A percentile compares a stretch with the other conserved stretches of the same genome.
phyloP scores from a whole-genome alignment of 805 yeast species.

The Priceomyces medius region DNA sequence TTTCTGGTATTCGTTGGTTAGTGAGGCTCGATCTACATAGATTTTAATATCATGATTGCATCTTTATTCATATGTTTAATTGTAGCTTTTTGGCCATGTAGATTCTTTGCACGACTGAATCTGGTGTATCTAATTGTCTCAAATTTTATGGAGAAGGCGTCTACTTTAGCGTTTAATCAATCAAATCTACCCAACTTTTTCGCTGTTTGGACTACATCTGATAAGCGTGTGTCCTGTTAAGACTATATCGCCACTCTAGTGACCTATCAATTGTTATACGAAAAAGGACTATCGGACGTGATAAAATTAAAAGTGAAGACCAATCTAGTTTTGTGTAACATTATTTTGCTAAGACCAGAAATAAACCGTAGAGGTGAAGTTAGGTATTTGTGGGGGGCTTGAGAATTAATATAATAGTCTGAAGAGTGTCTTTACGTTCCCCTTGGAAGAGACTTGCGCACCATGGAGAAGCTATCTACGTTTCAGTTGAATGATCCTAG shows the following conservation, averaged over 20 bases:
- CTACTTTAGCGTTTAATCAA: too few relatives aligned
- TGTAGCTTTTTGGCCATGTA: neutral
- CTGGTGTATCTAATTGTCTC: neutral
- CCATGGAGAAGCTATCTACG: conserved; percentile 39
- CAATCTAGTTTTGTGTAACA: neutral
- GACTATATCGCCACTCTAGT: too few relatives aligned
- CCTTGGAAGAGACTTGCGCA: neutral
- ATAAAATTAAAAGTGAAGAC: too few relatives aligned
- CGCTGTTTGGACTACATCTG: too few relatives aligned
- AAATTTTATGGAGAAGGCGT: too few relatives aligned
- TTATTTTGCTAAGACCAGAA: neutral
- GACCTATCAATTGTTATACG: too few relatives aligned
- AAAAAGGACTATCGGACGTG: too few relatives aligned
- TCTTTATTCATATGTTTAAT: neutral
- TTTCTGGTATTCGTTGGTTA: conserved; percentile 7
- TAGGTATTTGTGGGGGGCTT: neutral
- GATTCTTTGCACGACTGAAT: neutral
- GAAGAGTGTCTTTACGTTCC: neutral
- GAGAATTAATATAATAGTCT: neutral
- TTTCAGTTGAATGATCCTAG: conserved; percentile 32
- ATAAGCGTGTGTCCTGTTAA: too few relatives aligned
- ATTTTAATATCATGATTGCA: conserved; percentile 13
- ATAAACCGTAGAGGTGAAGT: neutral
- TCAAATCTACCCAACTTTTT: too few relatives aligned
- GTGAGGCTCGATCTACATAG: conserved; percentile 8